Percentiles rank a stretch among this genome's conserved stretches.
Evolutionary conservation across 1,284 basidiomycete genomes (phyloP).

Genomic region (Flammula alnicola): DNA sequence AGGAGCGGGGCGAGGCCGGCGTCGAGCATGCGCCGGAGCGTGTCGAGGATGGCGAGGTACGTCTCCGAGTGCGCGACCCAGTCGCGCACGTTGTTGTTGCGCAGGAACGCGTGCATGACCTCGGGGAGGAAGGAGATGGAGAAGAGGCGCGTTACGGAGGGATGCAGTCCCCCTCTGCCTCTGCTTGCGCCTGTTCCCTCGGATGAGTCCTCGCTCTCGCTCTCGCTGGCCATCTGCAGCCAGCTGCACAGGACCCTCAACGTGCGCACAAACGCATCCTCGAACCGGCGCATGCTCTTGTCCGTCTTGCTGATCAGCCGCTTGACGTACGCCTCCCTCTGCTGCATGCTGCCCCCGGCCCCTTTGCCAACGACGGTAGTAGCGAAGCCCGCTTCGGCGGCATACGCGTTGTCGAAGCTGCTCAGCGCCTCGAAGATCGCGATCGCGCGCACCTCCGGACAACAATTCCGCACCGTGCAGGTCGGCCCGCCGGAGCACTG

Average conservation of each 20-base stretch:
- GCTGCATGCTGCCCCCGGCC: conserved; percentile 6
- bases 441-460: conserved; percentile 38
- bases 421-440: conserved; percentile 40
- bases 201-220: conserved; percentile 12
- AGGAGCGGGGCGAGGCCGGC: conserved; percentile 22
- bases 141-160: conserved; percentile 27
- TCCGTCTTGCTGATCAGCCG: conserved; percentile 28
- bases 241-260: conserved; percentile 27
- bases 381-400: conserved; percentile 25
- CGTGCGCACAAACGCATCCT: conserved; percentile 29
- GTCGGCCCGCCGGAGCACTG: conserved; percentile 22
- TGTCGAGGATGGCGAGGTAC: conserved; percentile 32
- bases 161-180: conserved; percentile 16
- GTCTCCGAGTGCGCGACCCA: conserved; percentile 37
- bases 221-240: conserved; percentile 18
- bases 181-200: conserved; percentile 5
- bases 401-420: conserved; percentile 38
- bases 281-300: conserved; percentile 28
- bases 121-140: conserved; percentile 31
- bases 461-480: conserved; percentile 38
- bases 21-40: conserved; percentile 32
- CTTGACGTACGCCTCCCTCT: conserved; percentile 28
- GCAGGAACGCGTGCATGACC: conserved; percentile 34
- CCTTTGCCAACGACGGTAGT: conserved; percentile 1
- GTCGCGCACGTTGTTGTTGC: conserved; percentile 32